Conservation (phyloP, 2,329 filamentous ascomycete species). For the Trichoderma sp. region DNA sequence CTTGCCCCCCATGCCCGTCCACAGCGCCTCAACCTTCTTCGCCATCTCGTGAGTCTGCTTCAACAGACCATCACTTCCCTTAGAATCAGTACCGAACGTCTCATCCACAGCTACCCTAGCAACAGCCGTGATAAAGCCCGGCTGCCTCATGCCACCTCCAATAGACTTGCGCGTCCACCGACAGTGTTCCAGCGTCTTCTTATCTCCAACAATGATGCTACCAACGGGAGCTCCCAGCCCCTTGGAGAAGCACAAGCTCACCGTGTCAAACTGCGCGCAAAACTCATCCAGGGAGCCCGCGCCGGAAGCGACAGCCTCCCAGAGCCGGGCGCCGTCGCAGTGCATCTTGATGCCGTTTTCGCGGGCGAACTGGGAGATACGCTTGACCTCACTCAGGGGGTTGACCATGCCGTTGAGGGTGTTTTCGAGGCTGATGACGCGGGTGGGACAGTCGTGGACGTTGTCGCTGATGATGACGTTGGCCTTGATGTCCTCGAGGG, state of each 20-base stretch:
- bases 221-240: conserved; percentile 81
- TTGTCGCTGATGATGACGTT: conserved; percentile 67
- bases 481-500: conserved; percentile 72
- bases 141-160: conserved; percentile 72
- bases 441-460: conserved; percentile 77
- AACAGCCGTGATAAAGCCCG: conserved; percentile 71
- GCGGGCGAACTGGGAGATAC: conserved; percentile 71
- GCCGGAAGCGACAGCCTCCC: conserved; percentile 75
- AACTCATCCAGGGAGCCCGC: conserved; percentile 68
- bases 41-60: conserved; percentile 62
- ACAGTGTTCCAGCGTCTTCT: conserved; percentile 40
- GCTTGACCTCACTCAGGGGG: conserved; percentile 69
- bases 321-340: conserved; percentile 77
- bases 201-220: conserved; percentile 65
- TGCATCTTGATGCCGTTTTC: conserved; percentile 67
- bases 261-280: conserved; percentile 68
- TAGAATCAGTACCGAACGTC: conserved; percentile 42
- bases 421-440: conserved; percentile 82
- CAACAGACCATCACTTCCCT: conserved; percentile 58
- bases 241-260: conserved; percentile 80
- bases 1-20: conserved; percentile 69
- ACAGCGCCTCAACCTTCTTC: conserved; percentile 65
- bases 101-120: conserved; percentile 66
- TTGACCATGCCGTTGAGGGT: conserved; percentile 78
- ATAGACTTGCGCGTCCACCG: conserved; percentile 65